Evolutionary conservation across 2,329 filamentous ascomycete genomes (phyloP), one percentile per base, ranked within the genome.

Genomic region (Monascus ruber): DNA sequence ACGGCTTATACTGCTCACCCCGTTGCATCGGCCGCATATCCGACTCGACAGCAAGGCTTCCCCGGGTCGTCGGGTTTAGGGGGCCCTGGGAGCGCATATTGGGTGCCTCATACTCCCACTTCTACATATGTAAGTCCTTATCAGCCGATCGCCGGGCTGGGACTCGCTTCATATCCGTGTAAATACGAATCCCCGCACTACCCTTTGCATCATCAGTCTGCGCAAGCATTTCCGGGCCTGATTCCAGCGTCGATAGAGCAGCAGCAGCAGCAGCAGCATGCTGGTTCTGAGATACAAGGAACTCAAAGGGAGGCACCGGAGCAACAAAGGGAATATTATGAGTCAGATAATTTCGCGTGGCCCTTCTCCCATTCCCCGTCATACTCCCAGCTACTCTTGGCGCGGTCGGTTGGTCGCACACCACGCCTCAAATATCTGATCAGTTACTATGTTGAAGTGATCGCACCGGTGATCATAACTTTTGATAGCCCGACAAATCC

Each of bases 361-460:
- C 41, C 48, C 27, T 42, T 47, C 3, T 45, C 44, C 26, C 51
- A 56, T 42, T 51, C 52, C 4, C 56, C 56, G 7, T 60, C 55
- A 24, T 51, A 62, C 7, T 59, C 59, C 6, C 60, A 63, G 29
- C 44, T 61, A n/a, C 51, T 64, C 11, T 44, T 60, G 11, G 54
- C 57, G 31, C 51, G 62, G 38, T 76, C 68, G 71, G 70, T 72
- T 56, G 74, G 57, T 66, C 82, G 60, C 66, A 79, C 85, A 44
- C 77, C 81, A 42, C 83, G 86, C 55, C 82, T 94, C 68, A 81
- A 83, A 48, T 93, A 83, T 63, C 81, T 94, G 56, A 82, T 95
- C 69, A 83, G 93, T 58, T 94, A 94, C 63, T 95, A 94, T 63
- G 82, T 88, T 56, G 87, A 86, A 60, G 84, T 85, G 55, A 88